Conservation (phyloP, 169 alveolate genomes). For the Cryptosporidium felis region DNA sequence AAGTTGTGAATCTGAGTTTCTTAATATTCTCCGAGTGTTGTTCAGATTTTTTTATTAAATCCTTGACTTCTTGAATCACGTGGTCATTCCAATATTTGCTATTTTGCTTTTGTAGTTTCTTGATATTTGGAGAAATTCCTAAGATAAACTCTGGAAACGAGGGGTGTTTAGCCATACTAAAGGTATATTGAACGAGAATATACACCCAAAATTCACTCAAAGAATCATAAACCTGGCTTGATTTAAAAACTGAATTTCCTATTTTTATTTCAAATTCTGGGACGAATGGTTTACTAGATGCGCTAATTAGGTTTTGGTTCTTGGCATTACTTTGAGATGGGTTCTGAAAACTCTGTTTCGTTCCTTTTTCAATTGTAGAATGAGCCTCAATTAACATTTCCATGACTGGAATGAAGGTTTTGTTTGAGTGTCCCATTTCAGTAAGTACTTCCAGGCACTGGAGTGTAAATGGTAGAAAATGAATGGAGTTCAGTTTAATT, state of each 20-base stretch:
- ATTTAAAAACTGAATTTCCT: background rate
- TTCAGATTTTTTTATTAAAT: slow-evolving; percentile 4
- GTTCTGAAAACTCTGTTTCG: background rate
- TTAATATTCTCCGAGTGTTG: slow-evolving; percentile 9
- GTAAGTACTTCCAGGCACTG: slow-evolving; percentile 5
- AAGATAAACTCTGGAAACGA: slow-evolving; percentile 41
- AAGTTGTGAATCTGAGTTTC: background rate
- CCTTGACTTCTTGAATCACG: background rate
- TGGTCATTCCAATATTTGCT: slow-evolving; percentile 60
- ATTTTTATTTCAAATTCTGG: slow-evolving; percentile 51
- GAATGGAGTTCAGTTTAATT: slow-evolving; percentile 11
- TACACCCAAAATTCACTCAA: slow-evolving; percentile 30
- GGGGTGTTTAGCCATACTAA: background rate
- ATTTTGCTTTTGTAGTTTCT: slow-evolving; percentile 3
- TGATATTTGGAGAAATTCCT: slow-evolving; percentile 4
- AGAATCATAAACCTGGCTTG: slow-evolving; percentile 41
- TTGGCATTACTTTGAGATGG: background rate
- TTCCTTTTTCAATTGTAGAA: slow-evolving; percentile 16
- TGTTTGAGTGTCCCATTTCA: slow-evolving; percentile 9
- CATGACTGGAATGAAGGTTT: slow-evolving; percentile 11
- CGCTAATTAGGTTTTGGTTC: background rate
- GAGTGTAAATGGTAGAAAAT: slow-evolving; percentile 39
- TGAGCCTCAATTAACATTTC: slow-evolving; percentile 36
- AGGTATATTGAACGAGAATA: background rate
- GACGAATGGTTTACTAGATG: slow-evolving; percentile 16